phyloP scores from a whole-genome alignment of 306 rosid genomes.

The Prosopis cineraria region DNA sequence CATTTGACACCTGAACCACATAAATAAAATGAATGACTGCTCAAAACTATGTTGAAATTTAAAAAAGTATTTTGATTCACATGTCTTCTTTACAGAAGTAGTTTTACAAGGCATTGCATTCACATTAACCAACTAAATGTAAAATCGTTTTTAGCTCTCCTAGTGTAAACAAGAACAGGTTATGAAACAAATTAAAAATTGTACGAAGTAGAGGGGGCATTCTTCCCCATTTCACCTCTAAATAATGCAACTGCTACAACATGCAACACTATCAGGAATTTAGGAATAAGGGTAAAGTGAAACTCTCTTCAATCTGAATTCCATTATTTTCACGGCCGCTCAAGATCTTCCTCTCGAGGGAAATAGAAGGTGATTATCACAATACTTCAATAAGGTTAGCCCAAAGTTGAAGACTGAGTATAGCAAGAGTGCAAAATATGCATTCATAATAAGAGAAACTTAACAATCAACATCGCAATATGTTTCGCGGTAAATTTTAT shows the following conservation, averaged over 20 bases:
- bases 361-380: background rate
- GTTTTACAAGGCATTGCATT: background rate
- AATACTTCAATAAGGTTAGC: background rate
- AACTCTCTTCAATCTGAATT: background rate
- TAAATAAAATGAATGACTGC: background rate
- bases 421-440: background rate
- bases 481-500: background rate
- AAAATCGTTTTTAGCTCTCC: background rate
- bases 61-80: background rate
- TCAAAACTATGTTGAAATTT: background rate
- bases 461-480: background rate
- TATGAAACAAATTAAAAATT: background rate
- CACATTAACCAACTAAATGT: background rate
- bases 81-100: background rate
- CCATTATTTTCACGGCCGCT: constrained; percentile 4
- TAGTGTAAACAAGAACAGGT: background rate
- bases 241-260: background rate
- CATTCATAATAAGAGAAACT: background rate
- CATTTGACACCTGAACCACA: background rate
- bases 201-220: background rate
- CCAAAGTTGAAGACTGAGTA: background rate
- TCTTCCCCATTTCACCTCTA: background rate
- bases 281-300: background rate
- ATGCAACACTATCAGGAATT: background rate
- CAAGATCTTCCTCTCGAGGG: background rate